Percentiles rank a stretch among this genome's conserved stretches.
phyloP scores from a whole-genome alignment of 192 early-diverging fungal species.

The Pilaira anomala region DNA sequence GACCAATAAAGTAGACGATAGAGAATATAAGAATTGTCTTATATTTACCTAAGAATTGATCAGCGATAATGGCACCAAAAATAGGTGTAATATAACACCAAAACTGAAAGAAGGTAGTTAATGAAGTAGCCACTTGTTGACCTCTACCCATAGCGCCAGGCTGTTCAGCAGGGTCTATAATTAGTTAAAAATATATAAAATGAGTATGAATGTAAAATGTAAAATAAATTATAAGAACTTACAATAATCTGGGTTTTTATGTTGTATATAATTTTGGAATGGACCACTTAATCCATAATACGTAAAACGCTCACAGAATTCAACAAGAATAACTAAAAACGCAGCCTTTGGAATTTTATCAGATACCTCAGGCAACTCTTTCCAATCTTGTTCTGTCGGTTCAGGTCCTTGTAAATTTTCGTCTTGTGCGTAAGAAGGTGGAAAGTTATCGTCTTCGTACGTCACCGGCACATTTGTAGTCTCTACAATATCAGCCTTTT shows the following conservation, averaged over 20 bases:
- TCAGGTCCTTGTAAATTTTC: conserved; percentile 19
- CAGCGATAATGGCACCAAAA: conserved; percentile 65
- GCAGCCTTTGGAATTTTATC: conserved; percentile 58
- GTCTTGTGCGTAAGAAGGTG: not conserved
- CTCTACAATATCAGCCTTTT: conserved; percentile 5
- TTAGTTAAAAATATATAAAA: not conserved
- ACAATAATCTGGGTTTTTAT: conserved; percentile 24
- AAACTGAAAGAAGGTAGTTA: conserved; percentile 52
- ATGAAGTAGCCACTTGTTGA: conserved; percentile 54
- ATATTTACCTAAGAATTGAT: conserved; percentile 75
- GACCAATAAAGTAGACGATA: conserved; percentile 61
- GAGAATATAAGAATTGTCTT: conserved; percentile 67
- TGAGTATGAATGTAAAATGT: conserved; percentile 1
- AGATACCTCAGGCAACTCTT: conserved; percentile 53
- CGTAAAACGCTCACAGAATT: conserved; percentile 66
- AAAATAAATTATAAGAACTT: conserved; percentile 19
- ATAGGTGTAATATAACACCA: conserved; percentile 52
- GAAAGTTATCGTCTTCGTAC: not conserved
- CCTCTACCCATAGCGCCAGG: conserved; percentile 50
- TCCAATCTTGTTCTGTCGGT: conserved; percentile 60
- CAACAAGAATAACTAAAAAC: conserved; percentile 54
- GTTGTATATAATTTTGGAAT: conserved; percentile 45
- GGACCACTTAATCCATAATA: conserved; percentile 60
- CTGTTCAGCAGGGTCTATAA: conserved; percentile 35
- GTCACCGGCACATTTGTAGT: not conserved